Percentiles rank a stretch among this genome's conserved stretches.
These are phyloP conservation scores for Pouteria glomerata DNA, from an alignment of 148 eudicot genomes.

Conservation along the genomic window DNA sequence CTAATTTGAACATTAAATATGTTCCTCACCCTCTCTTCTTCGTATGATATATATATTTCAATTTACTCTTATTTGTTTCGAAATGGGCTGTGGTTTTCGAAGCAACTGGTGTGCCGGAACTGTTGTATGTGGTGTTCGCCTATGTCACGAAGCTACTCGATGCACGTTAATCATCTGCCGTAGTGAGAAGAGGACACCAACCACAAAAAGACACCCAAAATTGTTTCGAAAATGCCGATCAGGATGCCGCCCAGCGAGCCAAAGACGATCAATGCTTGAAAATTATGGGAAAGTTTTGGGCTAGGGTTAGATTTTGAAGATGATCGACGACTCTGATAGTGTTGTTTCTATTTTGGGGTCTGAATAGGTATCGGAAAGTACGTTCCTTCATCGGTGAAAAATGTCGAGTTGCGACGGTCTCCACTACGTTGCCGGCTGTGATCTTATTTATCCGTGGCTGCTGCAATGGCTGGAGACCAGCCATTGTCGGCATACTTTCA, in stretches of 20 bases:
- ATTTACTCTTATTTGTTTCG: neutral
- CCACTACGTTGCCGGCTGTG: too few relatives aligned
- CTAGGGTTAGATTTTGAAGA: too few relatives aligned
- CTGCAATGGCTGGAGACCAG: too few relatives aligned
- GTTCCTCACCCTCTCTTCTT: neutral
- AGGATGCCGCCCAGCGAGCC: constrained; percentile 79
- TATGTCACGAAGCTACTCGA: constrained; percentile 54
- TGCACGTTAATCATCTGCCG: constrained; percentile 58
- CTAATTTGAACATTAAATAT: constrained; percentile 11
- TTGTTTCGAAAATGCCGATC: constrained; percentile 54
- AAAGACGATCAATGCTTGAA: constrained; percentile 70
- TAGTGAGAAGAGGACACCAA: constrained; percentile 34
- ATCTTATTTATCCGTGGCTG: too few relatives aligned
- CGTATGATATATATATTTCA: neutral
- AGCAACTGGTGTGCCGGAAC: constrained; percentile 45
- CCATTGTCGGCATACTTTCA: too few relatives aligned
- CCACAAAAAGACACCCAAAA: constrained; percentile 56
- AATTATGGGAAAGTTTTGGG: constrained; percentile 90
- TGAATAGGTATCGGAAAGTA: too few relatives aligned
- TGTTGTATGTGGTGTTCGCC: constrained; percentile 47
- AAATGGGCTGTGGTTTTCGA: constrained; percentile 82
- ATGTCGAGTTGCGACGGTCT: too few relatives aligned
- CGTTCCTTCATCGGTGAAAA: too few relatives aligned
- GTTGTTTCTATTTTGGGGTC: too few relatives aligned
- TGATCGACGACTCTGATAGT: too few relatives aligned